These are phyloP conservation scores for Peziza echinospora DNA, from an alignment of 495 filamentous ascomycete genomes.

Conservation along the genomic window DNA sequence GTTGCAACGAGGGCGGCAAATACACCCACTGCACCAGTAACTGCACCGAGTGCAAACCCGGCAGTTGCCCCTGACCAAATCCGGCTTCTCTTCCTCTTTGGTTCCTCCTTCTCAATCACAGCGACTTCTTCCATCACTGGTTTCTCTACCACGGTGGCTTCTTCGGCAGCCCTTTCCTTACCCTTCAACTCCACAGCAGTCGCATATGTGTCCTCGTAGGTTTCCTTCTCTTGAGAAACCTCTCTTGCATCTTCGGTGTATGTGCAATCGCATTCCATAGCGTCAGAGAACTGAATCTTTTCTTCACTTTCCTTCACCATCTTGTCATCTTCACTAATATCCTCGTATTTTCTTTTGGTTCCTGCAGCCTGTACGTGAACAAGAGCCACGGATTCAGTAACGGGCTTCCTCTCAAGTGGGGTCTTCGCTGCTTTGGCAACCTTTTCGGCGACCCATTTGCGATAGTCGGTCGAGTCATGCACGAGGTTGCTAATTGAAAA, in stretches of 20 bases:
- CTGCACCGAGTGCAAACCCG: not conserved
- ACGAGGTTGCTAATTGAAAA: constrained; percentile 16
- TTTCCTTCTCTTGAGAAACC: not conserved
- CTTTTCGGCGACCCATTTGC: not conserved
- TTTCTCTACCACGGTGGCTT: not conserved
- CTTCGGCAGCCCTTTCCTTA: not conserved
- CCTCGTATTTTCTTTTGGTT: not conserved
- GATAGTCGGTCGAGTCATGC: constrained; percentile 1
- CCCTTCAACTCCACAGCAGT: no score
- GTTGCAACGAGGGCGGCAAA: not conserved
- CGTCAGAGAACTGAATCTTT: no score
- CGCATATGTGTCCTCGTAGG: not conserved
- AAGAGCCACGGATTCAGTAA: not conserved
- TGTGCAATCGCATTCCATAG: no score
- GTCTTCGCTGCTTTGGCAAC: not conserved
- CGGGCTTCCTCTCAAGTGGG: not conserved
- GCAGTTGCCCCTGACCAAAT: no score
- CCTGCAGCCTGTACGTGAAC: not conserved
- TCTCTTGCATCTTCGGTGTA: not conserved
- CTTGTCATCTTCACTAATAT: not conserved
- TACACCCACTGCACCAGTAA: not conserved
- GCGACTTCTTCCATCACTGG: no score
- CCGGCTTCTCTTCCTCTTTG: no score
- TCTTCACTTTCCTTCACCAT: not conserved
- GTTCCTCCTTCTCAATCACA: not conserved